Conservation (phyloP, 495 filamentous ascomycete species). For the Hypoxylon subgilvum region DNA sequence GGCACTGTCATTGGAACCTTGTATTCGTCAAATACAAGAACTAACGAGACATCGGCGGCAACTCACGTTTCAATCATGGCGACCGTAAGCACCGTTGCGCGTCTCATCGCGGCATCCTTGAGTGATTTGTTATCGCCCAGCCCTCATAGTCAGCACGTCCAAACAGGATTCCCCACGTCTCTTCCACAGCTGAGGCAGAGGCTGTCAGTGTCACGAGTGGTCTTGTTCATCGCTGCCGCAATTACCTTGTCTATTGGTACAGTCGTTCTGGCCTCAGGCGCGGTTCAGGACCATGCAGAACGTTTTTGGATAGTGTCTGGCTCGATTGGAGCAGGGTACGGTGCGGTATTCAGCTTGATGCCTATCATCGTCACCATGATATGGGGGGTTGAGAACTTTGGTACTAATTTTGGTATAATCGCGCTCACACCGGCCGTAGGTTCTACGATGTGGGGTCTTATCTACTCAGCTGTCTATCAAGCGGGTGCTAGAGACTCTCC, state of each 20-base stretch:
- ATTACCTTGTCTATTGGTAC: slow-evolving; percentile 78
- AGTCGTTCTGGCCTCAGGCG: slow-evolving; percentile 72
- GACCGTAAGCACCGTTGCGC: slow-evolving; percentile 85
- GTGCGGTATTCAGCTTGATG: slow-evolving; percentile 83
- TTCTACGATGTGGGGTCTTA: slow-evolving; percentile 80
- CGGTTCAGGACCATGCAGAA: slow-evolving; percentile 66
- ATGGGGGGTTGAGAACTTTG: slow-evolving; percentile 98
- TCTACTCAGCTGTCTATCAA: slow-evolving; percentile 85
- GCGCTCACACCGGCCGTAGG: slow-evolving; percentile 87
- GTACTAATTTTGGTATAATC: slow-evolving; percentile 96
- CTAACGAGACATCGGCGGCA: slow-evolving; percentile 69
- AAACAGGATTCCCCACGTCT: slow-evolving; percentile 46
- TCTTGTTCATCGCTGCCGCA: slow-evolving; percentile 77
- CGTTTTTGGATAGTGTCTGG: slow-evolving; percentile 82
- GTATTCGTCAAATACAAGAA: slow-evolving; percentile 61
- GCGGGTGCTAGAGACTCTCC: slow-evolving; percentile 52
- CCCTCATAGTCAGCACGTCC: slow-evolving; percentile 49
- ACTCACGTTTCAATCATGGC: slow-evolving; percentile 93
- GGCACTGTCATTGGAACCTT: slow-evolving; percentile 91
- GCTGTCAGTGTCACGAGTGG: slow-evolving; percentile 74
- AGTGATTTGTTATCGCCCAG: slow-evolving; percentile 86
- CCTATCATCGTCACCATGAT: slow-evolving; percentile 93
- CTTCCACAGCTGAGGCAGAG: slow-evolving; percentile 42
- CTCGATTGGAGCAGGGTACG: slow-evolving; percentile 86
- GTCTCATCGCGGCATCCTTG: slow-evolving; percentile 81